Conservation (phyloP, 2,329 filamentous ascomycete genomes). For the Paradendryphiella salina region DNA sequence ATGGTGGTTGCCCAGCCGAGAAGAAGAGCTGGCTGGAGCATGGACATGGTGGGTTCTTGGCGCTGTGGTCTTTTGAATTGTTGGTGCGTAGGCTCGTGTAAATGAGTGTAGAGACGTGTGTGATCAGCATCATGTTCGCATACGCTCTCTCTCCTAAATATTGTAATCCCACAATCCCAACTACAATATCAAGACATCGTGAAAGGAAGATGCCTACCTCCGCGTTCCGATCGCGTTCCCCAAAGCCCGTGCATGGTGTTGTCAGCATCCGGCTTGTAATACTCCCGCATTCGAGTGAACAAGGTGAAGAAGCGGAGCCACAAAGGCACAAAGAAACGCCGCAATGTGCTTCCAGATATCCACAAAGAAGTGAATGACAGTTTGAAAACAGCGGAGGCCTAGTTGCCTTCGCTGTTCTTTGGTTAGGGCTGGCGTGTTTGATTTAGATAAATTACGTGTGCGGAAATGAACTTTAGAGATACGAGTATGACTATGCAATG, state of each 20-base stretch:
- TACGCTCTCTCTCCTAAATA: neutral
- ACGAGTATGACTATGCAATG: too few relatives aligned
- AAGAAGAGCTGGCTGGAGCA: neutral
- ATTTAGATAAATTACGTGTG: too few relatives aligned
- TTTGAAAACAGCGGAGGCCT: too few relatives aligned
- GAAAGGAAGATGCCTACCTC: too few relatives aligned
- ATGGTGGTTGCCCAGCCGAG: neutral
- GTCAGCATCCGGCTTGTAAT: too few relatives aligned
- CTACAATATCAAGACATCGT: neutral
- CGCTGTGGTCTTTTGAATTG: too few relatives aligned
- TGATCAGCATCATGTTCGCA: neutral
- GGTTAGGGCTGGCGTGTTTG: too few relatives aligned
- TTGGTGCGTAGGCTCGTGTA: neutral
- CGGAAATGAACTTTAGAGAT: too few relatives aligned
- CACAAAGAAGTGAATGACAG: neutral
- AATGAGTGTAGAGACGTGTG: neutral
- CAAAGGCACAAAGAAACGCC: neutral
- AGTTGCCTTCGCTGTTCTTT: too few relatives aligned
- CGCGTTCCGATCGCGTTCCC: too few relatives aligned
- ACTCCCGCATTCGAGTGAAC: neutral
- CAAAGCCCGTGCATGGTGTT: too few relatives aligned
- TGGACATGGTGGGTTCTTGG: neutral
- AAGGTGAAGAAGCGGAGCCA: neutral
- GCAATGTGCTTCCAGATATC: neutral
- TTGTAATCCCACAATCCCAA: neutral